Evolutionary conservation across 108 stramenopile species (phyloP), one percentile per base, ranked within the genome.

Genomic region (Aureococcus anophagefferens): DNA sequence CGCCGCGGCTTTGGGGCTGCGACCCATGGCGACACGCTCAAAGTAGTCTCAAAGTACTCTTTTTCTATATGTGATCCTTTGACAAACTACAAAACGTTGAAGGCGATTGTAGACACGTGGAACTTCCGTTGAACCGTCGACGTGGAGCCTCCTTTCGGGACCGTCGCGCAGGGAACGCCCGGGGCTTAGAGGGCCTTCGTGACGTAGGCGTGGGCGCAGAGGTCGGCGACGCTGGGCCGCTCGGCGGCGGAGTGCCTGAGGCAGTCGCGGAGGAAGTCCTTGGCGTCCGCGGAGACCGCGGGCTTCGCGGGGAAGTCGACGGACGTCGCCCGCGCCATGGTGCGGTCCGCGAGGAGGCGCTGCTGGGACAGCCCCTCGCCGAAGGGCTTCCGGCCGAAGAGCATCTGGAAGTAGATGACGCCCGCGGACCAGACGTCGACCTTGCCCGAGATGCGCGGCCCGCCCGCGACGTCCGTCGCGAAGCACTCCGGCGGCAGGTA

Each of bases 401-500:
- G 75, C 94, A 98, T 99, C 79, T 99, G 99, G 83, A 86, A 99
- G 79, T 90, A 99, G 33, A 99, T 96, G 35, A 98, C 96, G 31
- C 99, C 99, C 69, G 96, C 89, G 33, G 92, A 91, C 97, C 97
- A 99, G 30, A 97, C 96, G 84, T 99, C 99, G 0, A 99, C 97
- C 86, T 98, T 97, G 83, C 90, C 90, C 74, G 91, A 91, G 77
- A 88, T 69, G n/a, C 65, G 30, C 35, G 62, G 69, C 33, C 91
- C 79, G 25, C 89, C 87, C 65, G 79, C 84, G 66, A 89, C 83
- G 64, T 85, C 86, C 65, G 81, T 91, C 59, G 89, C 76, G 72
- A 99, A 99, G 75, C 97, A 98, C 77, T 99, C 99, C 16, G 99
- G 99, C 21, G 99, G 99, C 35, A 99, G 80, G 77, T 99, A 99